Evolutionary conservation across 2,329 filamentous ascomycete species (phyloP).

Genomic region (Stagonosporopsis cucurbitacearum): DNA sequence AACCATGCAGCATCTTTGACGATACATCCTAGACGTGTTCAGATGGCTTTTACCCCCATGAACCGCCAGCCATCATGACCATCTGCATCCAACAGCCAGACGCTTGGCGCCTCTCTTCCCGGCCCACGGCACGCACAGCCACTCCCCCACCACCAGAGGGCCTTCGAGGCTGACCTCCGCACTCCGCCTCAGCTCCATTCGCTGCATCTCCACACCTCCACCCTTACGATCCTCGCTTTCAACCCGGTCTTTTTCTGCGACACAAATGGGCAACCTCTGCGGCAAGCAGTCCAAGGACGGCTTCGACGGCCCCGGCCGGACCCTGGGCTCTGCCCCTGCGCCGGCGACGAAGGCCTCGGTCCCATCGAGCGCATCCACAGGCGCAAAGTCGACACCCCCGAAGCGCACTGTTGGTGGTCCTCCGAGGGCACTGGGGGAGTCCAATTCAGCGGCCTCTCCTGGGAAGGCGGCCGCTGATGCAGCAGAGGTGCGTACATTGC

Average conservation of each 20-base stretch:
- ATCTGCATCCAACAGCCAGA: slow-evolving; percentile 20
- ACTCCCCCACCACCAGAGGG: slow-evolving; percentile 22
- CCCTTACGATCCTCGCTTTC: neutral
- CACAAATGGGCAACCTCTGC: slow-evolving; percentile 83
- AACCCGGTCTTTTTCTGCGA: slow-evolving; percentile 17
- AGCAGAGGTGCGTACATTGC: slow-evolving; percentile 72
- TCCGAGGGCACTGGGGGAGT: slow-evolving; percentile 69
- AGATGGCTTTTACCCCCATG: neutral
- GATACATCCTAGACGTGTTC: neutral
- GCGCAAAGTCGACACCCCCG: slow-evolving; percentile 16
- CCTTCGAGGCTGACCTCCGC: slow-evolving; percentile 34
- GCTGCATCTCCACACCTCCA: slow-evolving; percentile 8
- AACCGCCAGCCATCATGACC: neutral
- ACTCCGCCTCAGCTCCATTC: slow-evolving; percentile 22
- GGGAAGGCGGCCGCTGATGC: slow-evolving; percentile 77
- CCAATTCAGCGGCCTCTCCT: slow-evolving; percentile 61
- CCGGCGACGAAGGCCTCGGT: slow-evolving; percentile 52
- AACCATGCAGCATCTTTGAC: neutral
- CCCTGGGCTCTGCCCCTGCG: slow-evolving; percentile 65
- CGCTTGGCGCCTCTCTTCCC: slow-evolving; percentile 29
- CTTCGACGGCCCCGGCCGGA: slow-evolving; percentile 76
- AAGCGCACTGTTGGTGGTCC: slow-evolving; percentile 55
- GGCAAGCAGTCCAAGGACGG: slow-evolving; percentile 68
- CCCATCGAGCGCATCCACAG: slow-evolving; percentile 15
- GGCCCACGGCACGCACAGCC: slow-evolving; percentile 19